Percentiles rank a stretch among this genome's conserved stretches.
phyloP scores from a whole-genome alignment of 1,284 basidiomycete species.

The Cutaneotrichosporon mucoides region DNA sequence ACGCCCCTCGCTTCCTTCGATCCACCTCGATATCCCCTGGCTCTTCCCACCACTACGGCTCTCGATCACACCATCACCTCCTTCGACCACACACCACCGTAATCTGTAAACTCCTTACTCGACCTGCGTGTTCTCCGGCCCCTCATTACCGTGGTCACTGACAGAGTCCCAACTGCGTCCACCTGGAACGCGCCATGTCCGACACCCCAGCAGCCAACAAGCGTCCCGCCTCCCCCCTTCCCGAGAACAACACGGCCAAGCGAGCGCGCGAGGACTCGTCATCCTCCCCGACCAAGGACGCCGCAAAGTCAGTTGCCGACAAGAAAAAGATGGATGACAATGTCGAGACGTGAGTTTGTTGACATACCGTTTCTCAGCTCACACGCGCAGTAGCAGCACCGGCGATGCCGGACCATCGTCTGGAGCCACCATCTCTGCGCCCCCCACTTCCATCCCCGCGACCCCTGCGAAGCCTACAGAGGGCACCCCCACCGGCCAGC shows the following conservation, averaged over 20 bases:
- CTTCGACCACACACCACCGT: too few relatives aligned
- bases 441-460: constrained; percentile 31
- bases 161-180: constrained; percentile 6
- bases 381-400: constrained; percentile 1
- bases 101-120: too few relatives aligned
- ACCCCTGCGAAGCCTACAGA: constrained; percentile 38
- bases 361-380: not conserved
- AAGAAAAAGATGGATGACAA: constrained; percentile 41
- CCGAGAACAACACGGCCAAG: constrained; percentile 26
- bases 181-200: constrained; percentile 16
- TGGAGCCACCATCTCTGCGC: constrained; percentile 21
- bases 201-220: constrained; percentile 29
- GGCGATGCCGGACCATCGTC: constrained; percentile 33
- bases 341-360: constrained; percentile 35
- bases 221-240: constrained; percentile 32
- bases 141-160: not conserved
- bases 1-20: too few relatives aligned
- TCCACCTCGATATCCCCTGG: too few relatives aligned
- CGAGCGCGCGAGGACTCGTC: constrained; percentile 26
- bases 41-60: too few relatives aligned
- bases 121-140: too few relatives aligned
- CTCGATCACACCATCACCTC: too few relatives aligned
- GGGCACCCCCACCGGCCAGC: constrained; percentile 32
- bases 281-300: constrained; percentile 11
- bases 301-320: not conserved